phyloP scores from a whole-genome alignment of 345 rosid species.

The Sisymbrium altissimum region DNA sequence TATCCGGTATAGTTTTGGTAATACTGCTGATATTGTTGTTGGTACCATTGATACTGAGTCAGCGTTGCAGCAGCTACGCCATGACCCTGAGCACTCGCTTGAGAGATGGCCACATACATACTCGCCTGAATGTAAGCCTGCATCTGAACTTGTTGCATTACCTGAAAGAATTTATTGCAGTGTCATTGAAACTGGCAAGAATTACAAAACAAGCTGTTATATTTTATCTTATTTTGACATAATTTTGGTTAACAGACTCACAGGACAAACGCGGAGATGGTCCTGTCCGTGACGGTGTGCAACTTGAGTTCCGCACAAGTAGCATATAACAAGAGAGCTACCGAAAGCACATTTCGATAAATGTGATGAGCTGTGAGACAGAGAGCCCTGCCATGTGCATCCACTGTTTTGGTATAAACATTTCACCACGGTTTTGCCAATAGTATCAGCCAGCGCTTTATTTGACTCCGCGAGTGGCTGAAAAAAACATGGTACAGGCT shows the following conservation, averaged over 20 bases:
- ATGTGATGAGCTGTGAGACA: conserved; percentile 62
- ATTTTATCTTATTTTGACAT: not conserved
- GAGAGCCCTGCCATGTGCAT: conserved; percentile 76
- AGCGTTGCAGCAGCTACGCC: not conserved
- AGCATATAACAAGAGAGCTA: conserved; percentile 69
- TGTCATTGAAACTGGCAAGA: not conserved
- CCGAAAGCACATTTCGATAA: conserved; percentile 75
- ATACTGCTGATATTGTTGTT: not conserved
- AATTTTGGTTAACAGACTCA: conserved; percentile 40
- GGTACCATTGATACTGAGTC: not conserved
- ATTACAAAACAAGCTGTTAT: not conserved
- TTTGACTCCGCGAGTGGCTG: conserved; percentile 76
- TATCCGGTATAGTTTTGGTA: not conserved
- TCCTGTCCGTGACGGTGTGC: conserved; percentile 71
- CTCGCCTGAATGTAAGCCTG: not conserved
- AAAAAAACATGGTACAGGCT: not conserved
- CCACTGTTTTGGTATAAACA: conserved; percentile 79
- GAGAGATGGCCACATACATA: not conserved
- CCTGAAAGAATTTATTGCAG: not conserved
- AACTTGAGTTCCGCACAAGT: conserved; percentile 56
- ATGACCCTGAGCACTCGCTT: not conserved
- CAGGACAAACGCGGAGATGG: conserved; percentile 77
- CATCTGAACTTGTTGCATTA: not conserved
- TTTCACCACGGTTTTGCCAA: conserved; percentile 52
- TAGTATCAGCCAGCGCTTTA: conserved; percentile 59